Evolutionary conservation across 768 basidiomycete genomes (phyloP).

Genomic region (Lentinula sp.): DNA sequence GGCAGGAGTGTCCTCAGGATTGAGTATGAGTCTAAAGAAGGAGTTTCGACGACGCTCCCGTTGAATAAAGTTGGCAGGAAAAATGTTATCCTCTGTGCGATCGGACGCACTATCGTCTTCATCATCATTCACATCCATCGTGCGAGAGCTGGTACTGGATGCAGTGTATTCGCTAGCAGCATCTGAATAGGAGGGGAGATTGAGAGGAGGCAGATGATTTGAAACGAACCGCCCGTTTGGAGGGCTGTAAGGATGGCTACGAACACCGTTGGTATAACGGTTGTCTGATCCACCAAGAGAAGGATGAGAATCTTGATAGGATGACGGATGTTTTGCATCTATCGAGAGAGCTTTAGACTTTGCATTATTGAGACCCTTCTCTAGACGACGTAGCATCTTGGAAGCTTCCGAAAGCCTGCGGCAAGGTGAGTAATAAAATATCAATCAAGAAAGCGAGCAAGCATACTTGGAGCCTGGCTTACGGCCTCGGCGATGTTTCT

Average conservation of each 20-base stretch:
- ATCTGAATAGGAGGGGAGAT: constrained; percentile 22
- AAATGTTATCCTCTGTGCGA: constrained; percentile 55
- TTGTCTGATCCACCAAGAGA: constrained; percentile 11
- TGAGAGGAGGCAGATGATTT: constrained; percentile 45
- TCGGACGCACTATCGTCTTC: constrained; percentile 66
- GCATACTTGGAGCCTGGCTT: constrained; percentile 86
- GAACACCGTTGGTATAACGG: constrained; percentile 23
- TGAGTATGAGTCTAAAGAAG: constrained; percentile 81
- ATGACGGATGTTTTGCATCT: constrained; percentile 18
- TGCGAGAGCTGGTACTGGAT: constrained; percentile 29
- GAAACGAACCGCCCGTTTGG: constrained; percentile 29
- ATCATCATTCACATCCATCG: constrained; percentile 39
- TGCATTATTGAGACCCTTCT: constrained; percentile 74
- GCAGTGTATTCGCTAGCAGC: constrained; percentile 28
- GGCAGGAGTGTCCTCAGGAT: constrained; percentile 47
- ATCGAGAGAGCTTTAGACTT: constrained; percentile 60
- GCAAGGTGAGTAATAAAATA: constrained; percentile 9
- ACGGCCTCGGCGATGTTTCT: constrained; percentile 83
- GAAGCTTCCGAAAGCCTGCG: constrained; percentile 79
- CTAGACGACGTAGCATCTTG: constrained; percentile 81
- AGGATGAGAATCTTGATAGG: constrained; percentile 5
- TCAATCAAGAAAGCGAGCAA: constrained; percentile 8
- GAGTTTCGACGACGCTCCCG: constrained; percentile 66
- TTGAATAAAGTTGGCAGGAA: constrained; percentile 70
- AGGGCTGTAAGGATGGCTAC: constrained; percentile 8